Percentiles rank a stretch among this genome's conserved stretches.
These are phyloP conservation scores for Saturnispora halmiae DNA, from an alignment of 805 yeast genomes.

Conservation along the genomic window DNA sequence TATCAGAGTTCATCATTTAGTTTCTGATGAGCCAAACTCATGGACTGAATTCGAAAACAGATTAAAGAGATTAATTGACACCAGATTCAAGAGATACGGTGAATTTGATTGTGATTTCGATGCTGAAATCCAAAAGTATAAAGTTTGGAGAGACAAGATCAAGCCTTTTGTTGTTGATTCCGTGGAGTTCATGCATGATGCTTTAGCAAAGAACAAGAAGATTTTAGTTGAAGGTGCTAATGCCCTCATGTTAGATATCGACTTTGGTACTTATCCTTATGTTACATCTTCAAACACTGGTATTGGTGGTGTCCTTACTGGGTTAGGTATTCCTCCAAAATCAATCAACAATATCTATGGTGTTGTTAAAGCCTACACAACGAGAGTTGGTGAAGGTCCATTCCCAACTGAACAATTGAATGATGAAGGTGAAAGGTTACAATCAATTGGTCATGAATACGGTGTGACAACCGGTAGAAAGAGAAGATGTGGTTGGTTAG, in stretches of 20 bases:
- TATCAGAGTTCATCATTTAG: conserved; percentile 91
- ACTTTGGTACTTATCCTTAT: conserved; percentile 95
- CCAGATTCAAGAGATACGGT: conserved; percentile 88
- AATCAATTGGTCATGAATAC: conserved; percentile 85
- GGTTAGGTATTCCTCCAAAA: conserved; percentile 92
- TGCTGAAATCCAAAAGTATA: conserved; percentile 70
- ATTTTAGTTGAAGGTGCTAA: conserved; percentile 96
- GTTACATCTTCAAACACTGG: conserved; percentile 95
- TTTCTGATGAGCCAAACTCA: conserved; percentile 77
- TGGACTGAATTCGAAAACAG: conserved; percentile 85
- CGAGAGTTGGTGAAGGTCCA: conserved; percentile 99
- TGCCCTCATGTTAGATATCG: conserved; percentile 94
- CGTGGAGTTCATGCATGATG: conserved; percentile 71
- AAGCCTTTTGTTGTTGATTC: conserved; percentile 93
- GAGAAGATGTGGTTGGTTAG: conserved; percentile 99
- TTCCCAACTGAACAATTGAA: conserved; percentile 97
- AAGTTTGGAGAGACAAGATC: conserved; percentile 59
- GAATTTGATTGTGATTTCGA: conserved; percentile 82
- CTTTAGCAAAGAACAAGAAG: conserved; percentile 68
- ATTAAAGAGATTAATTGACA: conserved; percentile 65
- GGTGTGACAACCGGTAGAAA: conserved; percentile 99
- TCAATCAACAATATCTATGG: conserved; percentile 77
- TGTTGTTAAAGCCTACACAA: conserved; percentile 97
- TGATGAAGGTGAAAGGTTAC: conserved; percentile 76
- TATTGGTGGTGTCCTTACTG: conserved; percentile 96